phyloP scores from a whole-genome alignment of 1,139 yeast genomes.

The Sugiyamaella xylanicola region DNA sequence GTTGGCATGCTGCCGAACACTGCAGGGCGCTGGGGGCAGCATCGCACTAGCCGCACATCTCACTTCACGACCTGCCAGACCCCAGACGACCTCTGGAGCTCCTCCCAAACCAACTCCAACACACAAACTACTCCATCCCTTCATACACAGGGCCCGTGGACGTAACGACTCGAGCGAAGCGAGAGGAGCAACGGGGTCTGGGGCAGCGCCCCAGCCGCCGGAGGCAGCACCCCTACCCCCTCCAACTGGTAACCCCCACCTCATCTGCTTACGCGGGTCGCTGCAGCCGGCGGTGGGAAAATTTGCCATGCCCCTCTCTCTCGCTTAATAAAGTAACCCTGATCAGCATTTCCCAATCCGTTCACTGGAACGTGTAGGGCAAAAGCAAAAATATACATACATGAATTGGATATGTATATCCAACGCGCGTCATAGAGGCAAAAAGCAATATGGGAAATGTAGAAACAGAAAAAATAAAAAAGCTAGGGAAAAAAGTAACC shows the following conservation, averaged over 20 bases:
- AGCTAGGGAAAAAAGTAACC: neutral
- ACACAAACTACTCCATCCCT: too few relatives aligned
- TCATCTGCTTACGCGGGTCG: neutral
- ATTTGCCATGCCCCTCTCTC: neutral
- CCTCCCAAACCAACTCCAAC: too few relatives aligned
- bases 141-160: neutral
- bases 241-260: neutral
- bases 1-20: too few relatives aligned
- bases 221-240: neutral
- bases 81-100: too few relatives aligned
- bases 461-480: too few relatives aligned
- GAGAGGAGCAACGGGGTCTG: neutral
- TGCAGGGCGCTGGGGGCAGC: too few relatives aligned
- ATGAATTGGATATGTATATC: neutral
- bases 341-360: slow-evolving; percentile 6
- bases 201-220: neutral
- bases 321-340: slow-evolving; percentile 8
- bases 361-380: neutral
- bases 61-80: too few relatives aligned
- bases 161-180: neutral
- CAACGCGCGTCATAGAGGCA: neutral
- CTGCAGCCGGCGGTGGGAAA: neutral
- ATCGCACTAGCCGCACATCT: too few relatives aligned
- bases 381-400: neutral
- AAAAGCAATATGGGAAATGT: too few relatives aligned